Evolutionary conservation across 1,284 basidiomycete species (phyloP).

Genomic region (Sporisorium iseilematis-ciliati): DNA sequence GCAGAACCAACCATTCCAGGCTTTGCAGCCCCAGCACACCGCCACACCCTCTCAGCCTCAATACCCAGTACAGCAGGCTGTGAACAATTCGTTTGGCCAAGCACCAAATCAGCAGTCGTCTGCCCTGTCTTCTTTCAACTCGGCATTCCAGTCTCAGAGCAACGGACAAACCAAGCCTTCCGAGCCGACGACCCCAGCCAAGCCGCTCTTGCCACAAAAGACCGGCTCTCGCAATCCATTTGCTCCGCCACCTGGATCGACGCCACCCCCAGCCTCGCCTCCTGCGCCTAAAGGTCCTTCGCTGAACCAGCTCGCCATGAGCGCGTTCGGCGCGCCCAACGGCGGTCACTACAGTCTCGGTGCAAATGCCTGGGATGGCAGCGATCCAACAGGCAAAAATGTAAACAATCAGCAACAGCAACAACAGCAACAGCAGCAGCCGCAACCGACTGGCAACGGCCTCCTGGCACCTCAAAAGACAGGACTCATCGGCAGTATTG

Average conservation of each 20-base stretch:
- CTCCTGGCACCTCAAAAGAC: conserved; percentile 64
- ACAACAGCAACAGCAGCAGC: conserved; percentile 24
- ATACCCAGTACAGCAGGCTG: conserved; percentile 27
- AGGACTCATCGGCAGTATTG: conserved; percentile 69
- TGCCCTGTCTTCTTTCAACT: conserved; percentile 72
- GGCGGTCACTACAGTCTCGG: conserved; percentile 59
- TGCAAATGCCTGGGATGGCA: conserved; percentile 58
- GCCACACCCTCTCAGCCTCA: conserved; percentile 53
- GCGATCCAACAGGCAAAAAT: conserved; percentile 23
- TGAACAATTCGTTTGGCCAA: conserved; percentile 18
- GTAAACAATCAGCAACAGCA: conserved; percentile 16
- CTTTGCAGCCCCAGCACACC: conserved; percentile 42
- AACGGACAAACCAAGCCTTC: conserved; percentile 68
- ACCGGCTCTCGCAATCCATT: conserved; percentile 97
- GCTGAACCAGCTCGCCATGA: conserved; percentile 82
- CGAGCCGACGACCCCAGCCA: conserved; percentile 61
- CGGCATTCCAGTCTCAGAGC: conserved; percentile 72
- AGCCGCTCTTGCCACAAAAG: conserved; percentile 82
- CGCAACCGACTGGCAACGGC: conserved; percentile 12
- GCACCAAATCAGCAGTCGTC: conserved; percentile 25
- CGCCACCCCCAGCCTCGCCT: conserved; percentile 69
- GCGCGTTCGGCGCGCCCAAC: conserved; percentile 64
- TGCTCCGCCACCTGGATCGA: conserved; percentile 76
- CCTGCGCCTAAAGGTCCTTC: conserved; percentile 81
- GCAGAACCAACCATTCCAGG: conserved; percentile 23